phyloP scores from a whole-genome alignment of 2,329 filamentous ascomycete genomes.

The Venturia nashicola region DNA sequence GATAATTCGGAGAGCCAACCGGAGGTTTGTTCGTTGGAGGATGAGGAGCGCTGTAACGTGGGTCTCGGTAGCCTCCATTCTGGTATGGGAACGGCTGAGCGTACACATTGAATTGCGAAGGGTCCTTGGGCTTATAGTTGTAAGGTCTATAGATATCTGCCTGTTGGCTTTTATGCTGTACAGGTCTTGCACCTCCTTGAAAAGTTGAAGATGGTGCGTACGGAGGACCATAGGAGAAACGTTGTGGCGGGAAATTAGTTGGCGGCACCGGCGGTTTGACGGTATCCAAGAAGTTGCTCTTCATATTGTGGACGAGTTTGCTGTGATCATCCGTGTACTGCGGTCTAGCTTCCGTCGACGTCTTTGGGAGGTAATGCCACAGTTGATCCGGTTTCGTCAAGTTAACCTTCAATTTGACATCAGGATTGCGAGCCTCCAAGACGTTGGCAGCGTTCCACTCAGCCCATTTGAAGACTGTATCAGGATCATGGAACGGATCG shows the following conservation, averaged over 20 bases:
- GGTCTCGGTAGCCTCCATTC: not conserved
- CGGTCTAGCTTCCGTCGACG: conserved; percentile 79
- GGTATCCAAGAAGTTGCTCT: conserved; percentile 61
- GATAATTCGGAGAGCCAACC: not conserved
- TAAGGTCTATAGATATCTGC: conserved; percentile 36
- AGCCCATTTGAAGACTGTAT: conserved; percentile 33
- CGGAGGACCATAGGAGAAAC: not conserved
- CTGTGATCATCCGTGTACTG: conserved; percentile 76
- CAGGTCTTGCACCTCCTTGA: not conserved
- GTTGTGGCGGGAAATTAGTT: conserved; percentile 18
- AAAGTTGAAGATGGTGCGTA: not conserved
- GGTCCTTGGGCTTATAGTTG: conserved; percentile 39
- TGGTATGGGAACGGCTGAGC: not conserved
- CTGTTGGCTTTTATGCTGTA: not conserved
- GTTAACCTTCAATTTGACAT: conserved; percentile 54
- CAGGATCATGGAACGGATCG: conserved; percentile 34
- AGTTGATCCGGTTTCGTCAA: conserved; percentile 60
- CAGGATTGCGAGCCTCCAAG: conserved; percentile 22
- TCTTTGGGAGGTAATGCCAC: conserved; percentile 79
- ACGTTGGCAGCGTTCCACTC: conserved; percentile 55
- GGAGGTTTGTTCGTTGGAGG: not conserved
- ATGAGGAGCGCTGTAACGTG: not conserved
- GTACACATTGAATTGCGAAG: conserved; percentile 15
- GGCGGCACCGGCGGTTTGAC: conserved; percentile 26
- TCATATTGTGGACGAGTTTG: conserved; percentile 49